Conservation (phyloP, 1,284 basidiomycete genomes). For the Ceratobasidium sp. region DNA sequence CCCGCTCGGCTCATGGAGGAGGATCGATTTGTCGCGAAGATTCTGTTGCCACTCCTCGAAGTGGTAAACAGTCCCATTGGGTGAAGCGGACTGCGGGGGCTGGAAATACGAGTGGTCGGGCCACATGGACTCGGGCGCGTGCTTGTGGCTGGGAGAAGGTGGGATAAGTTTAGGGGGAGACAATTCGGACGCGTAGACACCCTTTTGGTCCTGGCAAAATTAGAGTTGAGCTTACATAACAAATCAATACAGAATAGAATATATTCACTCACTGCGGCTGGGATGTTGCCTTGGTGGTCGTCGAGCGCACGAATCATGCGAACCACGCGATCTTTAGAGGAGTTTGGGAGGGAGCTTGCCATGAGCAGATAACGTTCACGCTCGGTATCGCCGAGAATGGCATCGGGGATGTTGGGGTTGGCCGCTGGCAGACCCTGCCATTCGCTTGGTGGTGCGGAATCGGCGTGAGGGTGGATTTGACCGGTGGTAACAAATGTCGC, state of each 20-base stretch:
- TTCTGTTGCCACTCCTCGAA: neutral
- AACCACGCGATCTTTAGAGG: neutral
- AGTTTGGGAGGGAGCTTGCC: neutral
- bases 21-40: neutral
- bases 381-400: neutral
- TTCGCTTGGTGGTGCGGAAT: neutral
- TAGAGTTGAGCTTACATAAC: neutral
- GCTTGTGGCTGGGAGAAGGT: neutral
- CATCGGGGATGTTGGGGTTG: neutral
- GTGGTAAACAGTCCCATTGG: neutral
- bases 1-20: conserved; percentile 12
- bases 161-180: neutral
- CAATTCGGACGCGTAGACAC: neutral
- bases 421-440: neutral
- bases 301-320: neutral
- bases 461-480: neutral
- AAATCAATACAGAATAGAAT: neutral
- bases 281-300: neutral
- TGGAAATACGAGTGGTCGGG: neutral
- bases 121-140: neutral
- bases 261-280: neutral
- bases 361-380: neutral
- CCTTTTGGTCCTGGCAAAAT: neutral
- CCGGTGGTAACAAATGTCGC: neutral
- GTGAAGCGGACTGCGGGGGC: neutral